Base-by-base conservation (phyloP, 371 early-diverging fungal species). In the Circinella minor region DNA sequence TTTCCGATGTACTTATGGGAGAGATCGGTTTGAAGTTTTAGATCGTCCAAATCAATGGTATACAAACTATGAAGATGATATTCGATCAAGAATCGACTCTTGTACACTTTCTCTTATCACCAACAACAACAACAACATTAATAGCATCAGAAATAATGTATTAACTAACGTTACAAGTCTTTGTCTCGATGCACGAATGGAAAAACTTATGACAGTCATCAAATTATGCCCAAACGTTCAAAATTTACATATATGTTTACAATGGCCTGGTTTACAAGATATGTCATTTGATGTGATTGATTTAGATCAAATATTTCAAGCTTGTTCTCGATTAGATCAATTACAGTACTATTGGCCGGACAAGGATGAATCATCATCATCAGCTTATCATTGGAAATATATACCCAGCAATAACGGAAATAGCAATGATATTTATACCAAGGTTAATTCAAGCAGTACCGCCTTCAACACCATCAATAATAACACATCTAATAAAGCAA, bases 211-310 rank as follows among this genome's bases (percentile, higher is more conserved):
- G 36, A 5, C n/a, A 6, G 9, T 57, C 18, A 6, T 57, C 7
- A 57, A 34, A 34, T n/a, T 27, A 13, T 57, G 57, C 27, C 57
- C 57, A 11, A 57, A 57, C 36, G 10, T 57, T 5, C 8, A 5
- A 18, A 8, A n/a, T 34, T 34, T 57, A n/a, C 57, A 57, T 34
- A 27, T 57, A 14, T 57, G 57, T 20, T n/a, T 57, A 5, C 57
- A 57, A 57, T 57, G 57, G 57, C 57, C 57, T 34, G 57, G 57
- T 34, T n/a, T 57, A 9, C 57, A 27, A 7, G 27, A 57, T 14
- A 20, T 17, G 18, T 0, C 18, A 6, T 2, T 57, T 34, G 14
- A 57, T 3, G 14, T 27, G 5, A 4, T 27, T 8, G 34, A 57
- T n/a, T 34, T 57, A 6, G 34, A 57, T 1, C 57, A 57, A 27